phyloP scores from a whole-genome alignment of 495 filamentous ascomycete species.

The Penicillium robsamsonii region DNA sequence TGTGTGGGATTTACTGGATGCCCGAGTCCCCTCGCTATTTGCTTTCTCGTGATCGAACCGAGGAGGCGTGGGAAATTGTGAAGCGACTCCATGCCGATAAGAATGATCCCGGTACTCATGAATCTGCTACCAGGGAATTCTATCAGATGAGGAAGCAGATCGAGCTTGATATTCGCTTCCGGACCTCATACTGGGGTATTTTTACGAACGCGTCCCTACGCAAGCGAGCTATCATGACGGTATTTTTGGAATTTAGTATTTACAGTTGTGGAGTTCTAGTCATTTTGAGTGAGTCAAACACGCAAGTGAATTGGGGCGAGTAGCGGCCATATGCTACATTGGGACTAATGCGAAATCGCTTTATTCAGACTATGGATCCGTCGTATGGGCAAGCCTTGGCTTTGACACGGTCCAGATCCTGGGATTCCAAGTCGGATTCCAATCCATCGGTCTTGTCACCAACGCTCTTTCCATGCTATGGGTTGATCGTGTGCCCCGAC shows the following conservation, averaged over 20 bases:
- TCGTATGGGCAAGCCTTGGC: conserved; percentile 9
- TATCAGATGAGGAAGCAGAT: conserved; percentile 13
- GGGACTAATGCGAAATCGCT: neutral
- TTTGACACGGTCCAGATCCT: conserved; percentile 7
- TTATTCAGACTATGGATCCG: conserved; percentile 6
- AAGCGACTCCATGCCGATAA: neutral
- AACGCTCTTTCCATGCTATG: conserved; percentile 1
- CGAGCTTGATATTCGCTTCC: conserved; percentile 3
- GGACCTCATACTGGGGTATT: conserved; percentile 1
- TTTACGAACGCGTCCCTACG: neutral
- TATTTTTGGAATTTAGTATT: conserved; percentile 3
- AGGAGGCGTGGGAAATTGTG: conserved; percentile 5
- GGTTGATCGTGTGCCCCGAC: conserved; percentile 2
- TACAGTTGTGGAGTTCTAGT: conserved; percentile 4
- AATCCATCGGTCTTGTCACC: conserved; percentile 2
- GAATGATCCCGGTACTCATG: conserved; percentile 1
- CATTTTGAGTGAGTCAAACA: conserved; percentile 5
- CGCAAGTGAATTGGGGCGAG: neutral
- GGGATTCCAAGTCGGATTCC: conserved; percentile 5
- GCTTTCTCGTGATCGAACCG: neutral
- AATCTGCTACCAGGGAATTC: conserved; percentile 9
- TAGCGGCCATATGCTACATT: neutral
- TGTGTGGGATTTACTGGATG: conserved; percentile 4
- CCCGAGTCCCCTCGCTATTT: conserved; percentile 13
- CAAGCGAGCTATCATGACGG: conserved; percentile 3